These are phyloP conservation scores for Colletotrichum coccodes DNA, from an alignment of 2,329 filamentous ascomycete species.

Conservation along the genomic window DNA sequence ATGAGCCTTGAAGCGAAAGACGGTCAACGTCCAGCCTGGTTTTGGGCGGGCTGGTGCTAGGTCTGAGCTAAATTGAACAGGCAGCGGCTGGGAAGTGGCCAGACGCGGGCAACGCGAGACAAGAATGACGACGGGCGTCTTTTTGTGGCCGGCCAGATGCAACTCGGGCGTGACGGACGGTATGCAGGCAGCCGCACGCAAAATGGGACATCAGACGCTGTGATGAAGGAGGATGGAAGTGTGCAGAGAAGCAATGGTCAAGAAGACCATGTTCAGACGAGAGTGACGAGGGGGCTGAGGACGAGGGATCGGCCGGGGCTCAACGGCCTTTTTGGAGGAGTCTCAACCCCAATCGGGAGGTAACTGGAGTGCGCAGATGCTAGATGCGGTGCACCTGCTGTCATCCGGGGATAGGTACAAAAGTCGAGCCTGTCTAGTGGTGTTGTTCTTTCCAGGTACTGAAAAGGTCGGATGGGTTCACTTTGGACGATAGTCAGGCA, in stretches of 20 bases:
- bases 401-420: slow-evolving; percentile 10
- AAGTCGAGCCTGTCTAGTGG: not conserved
- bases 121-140: slow-evolving; percentile 21
- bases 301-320: slow-evolving; percentile 12
- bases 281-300: not conserved
- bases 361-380: slow-evolving; percentile 1
- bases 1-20: slow-evolving; percentile 34
- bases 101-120: slow-evolving; percentile 25
- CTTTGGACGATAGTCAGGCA: slow-evolving; percentile 14
- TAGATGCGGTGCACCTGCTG: slow-evolving; percentile 17
- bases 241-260: slow-evolving; percentile 17
- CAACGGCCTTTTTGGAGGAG: slow-evolving; percentile 28
- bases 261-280: slow-evolving; percentile 33
- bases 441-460: not conserved
- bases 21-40: slow-evolving; percentile 32
- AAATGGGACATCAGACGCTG: slow-evolving; percentile 28
- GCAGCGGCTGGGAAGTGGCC: slow-evolving; percentile 28
- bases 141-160: slow-evolving; percentile 22
- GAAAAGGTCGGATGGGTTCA: slow-evolving; percentile 18
- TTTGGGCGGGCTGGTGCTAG: slow-evolving; percentile 13
- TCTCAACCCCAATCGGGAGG: not conserved
- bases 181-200: slow-evolving; percentile 27
- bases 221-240: slow-evolving; percentile 21
- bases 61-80: slow-evolving; percentile 26
- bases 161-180: slow-evolving; percentile 22